A percentile compares a stretch with the other conserved stretches of the same genome.
phyloP scores from a whole-genome alignment of 768 basidiomycete genomes.

The Lentinula sp. region DNA sequence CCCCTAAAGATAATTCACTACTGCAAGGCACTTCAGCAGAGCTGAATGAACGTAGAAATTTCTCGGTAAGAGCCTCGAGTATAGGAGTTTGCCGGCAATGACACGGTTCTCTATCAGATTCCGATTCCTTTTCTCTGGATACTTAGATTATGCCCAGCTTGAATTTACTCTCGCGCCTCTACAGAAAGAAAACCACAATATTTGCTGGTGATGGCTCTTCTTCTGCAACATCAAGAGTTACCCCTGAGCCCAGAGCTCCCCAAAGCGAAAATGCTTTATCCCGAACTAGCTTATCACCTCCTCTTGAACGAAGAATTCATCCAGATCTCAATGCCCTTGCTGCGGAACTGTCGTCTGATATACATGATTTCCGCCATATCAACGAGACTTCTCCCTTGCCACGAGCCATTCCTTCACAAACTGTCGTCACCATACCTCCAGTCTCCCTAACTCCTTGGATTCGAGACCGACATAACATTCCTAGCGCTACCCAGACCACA shows the following conservation, averaged over 20 bases:
- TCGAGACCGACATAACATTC: background rate
- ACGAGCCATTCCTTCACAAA: background rate
- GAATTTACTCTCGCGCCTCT: background rate
- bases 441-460: constrained; percentile 2
- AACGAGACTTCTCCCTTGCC: background rate
- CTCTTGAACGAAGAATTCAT: constrained; percentile 5
- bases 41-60: constrained; percentile 2
- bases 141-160: background rate
- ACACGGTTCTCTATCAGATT: background rate
- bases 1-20: background rate
- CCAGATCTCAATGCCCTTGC: constrained; percentile 6
- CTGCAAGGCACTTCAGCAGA: background rate
- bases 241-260: background rate
- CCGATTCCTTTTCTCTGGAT: background rate
- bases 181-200: background rate
- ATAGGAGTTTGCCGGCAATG: background rate
- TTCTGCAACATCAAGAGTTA: background rate
- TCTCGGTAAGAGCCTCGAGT: background rate
- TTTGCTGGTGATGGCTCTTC: background rate
- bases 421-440: background rate
- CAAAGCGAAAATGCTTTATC: background rate
- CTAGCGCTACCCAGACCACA: background rate
- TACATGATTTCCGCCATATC: background rate
- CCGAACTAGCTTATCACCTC: background rate
- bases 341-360: background rate